Evolutionary conservation across 2,329 filamentous ascomycete genomes (phyloP).

Genomic region (Ploettnerulaceae sp.): DNA sequence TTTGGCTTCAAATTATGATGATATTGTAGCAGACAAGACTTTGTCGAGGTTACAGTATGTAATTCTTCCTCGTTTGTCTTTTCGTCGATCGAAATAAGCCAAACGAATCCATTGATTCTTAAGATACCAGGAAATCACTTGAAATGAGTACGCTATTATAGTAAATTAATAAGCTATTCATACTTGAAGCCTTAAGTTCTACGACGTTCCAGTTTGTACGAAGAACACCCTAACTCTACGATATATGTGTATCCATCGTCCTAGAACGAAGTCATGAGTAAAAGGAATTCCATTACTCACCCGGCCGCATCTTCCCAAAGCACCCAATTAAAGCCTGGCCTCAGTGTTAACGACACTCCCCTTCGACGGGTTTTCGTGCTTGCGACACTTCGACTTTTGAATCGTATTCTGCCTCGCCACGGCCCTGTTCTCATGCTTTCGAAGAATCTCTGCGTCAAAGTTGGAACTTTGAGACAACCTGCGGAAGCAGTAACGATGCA

Average conservation of each 20-base stretch:
- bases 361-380: slow-evolving; percentile 19
- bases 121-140: too few relatives aligned
- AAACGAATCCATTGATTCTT: too few relatives aligned
- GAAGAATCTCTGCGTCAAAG: slow-evolving; percentile 19
- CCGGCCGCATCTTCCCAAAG: slow-evolving; percentile 9
- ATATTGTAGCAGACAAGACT: neutral
- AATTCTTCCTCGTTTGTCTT: too few relatives aligned
- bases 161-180: too few relatives aligned
- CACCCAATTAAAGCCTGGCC: slow-evolving; percentile 8
- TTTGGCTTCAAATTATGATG: neutral
- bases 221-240: neutral
- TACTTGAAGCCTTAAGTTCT: too few relatives aligned
- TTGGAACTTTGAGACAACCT: slow-evolving; percentile 15
- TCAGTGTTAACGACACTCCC: slow-evolving; percentile 18
- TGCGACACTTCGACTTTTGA: slow-evolving; percentile 14
- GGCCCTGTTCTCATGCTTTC: slow-evolving; percentile 17
- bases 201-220: too few relatives aligned
- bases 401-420: slow-evolving; percentile 10
- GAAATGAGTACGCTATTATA: too few relatives aligned
- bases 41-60: too few relatives aligned
- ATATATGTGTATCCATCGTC: slow-evolving; percentile 4
- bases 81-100: too few relatives aligned
- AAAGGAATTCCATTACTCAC: slow-evolving; percentile 12
- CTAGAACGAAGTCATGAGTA: slow-evolving; percentile 8
- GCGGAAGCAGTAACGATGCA: slow-evolving; percentile 31